Evolutionary conservation across 331 rosid species (phyloP).

Genomic region (Arachis monticola): DNA sequence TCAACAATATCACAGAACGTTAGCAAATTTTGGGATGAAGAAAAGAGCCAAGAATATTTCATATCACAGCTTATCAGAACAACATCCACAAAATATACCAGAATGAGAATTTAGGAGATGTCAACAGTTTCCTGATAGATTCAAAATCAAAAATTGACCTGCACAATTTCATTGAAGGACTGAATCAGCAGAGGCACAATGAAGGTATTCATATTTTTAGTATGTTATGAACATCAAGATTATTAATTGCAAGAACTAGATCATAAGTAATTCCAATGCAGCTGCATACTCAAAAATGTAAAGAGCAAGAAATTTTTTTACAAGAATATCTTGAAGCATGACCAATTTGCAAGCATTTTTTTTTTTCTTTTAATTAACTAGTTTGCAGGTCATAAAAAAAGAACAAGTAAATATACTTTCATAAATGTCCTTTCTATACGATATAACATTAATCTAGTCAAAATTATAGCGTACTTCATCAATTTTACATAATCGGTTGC

Average conservation of each 20-base stretch:
- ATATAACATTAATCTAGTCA: slow-evolving; percentile 30
- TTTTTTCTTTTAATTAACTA: slow-evolving; percentile 27
- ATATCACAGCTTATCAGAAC: slow-evolving; percentile 25
- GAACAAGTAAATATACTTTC: slow-evolving; percentile 16
- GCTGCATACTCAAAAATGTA: slow-evolving; percentile 5
- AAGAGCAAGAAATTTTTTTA: slow-evolving; percentile 9
- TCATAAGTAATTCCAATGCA: slow-evolving; percentile 9
- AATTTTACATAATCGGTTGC: slow-evolving; percentile 87
- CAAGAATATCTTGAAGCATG: slow-evolving; percentile 23
- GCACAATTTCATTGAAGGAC: slow-evolving; percentile 39
- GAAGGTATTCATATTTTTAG: slow-evolving; percentile 28
- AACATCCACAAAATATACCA: slow-evolving; percentile 61
- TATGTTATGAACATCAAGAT: slow-evolving; percentile 34
- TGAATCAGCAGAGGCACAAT: slow-evolving; percentile 15
- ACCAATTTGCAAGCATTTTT: slow-evolving; percentile 23
- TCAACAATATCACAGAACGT: slow-evolving; percentile 34
- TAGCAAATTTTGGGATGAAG: slow-evolving; percentile 17
- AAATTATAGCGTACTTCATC: slow-evolving; percentile 70
- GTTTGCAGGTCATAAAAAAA: slow-evolving; percentile 23
- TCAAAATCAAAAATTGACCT: slow-evolving; percentile 96
- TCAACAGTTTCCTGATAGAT: slow-evolving; percentile 67
- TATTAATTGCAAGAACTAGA: slow-evolving; percentile 4
- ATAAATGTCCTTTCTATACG: slow-evolving; percentile 3
- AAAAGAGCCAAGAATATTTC: slow-evolving; percentile 10
- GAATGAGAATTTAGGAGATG: slow-evolving; percentile 90